Percentiles rank a stretch among this genome's conserved stretches.
Evolutionary conservation across 306 rosid species (phyloP).

Genomic region (Cicer chorassanicum): DNA sequence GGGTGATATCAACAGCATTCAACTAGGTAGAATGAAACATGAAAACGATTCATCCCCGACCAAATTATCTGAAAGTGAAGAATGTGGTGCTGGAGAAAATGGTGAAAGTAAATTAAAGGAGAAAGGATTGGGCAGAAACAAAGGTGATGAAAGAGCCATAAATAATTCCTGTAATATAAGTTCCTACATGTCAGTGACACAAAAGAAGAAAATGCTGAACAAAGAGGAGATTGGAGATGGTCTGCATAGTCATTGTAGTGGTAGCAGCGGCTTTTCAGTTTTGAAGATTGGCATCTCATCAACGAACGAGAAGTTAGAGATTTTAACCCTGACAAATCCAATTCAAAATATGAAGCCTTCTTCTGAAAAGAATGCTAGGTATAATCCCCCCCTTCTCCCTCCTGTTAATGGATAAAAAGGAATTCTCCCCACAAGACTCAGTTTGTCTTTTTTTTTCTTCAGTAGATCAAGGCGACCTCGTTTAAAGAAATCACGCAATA

Average conservation of each 20-base stretch:
- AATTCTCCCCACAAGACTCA: background rate
- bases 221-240: slow-evolving; percentile 67
- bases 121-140: slow-evolving; percentile 58
- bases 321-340: slow-evolving; percentile 59
- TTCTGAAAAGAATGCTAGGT: slow-evolving; percentile 83
- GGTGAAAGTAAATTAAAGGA: slow-evolving; percentile 67
- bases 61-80: slow-evolving; percentile 81
- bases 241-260: slow-evolving; percentile 67
- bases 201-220: slow-evolving; percentile 55
- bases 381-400: background rate
- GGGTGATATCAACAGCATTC: slow-evolving; percentile 51
- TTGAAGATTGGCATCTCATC: slow-evolving; percentile 59
- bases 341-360: slow-evolving; percentile 55
- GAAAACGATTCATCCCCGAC: slow-evolving; percentile 66
- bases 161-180: slow-evolving; percentile 52
- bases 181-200: slow-evolving; percentile 48
- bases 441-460: slow-evolving; percentile 41
- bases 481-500: slow-evolving; percentile 70
- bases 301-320: slow-evolving; percentile 63
- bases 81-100: slow-evolving; percentile 67
- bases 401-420: slow-evolving; percentile 1
- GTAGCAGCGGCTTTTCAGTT: slow-evolving; percentile 61
- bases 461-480: slow-evolving; percentile 84
- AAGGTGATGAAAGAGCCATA: slow-evolving; percentile 55
- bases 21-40: slow-evolving; percentile 54